Percentiles rank a stretch among this genome's conserved stretches.
Evolutionary conservation across 371 early-diverging fungal genomes (phyloP).

Genomic region (Batkoa obscura): DNA sequence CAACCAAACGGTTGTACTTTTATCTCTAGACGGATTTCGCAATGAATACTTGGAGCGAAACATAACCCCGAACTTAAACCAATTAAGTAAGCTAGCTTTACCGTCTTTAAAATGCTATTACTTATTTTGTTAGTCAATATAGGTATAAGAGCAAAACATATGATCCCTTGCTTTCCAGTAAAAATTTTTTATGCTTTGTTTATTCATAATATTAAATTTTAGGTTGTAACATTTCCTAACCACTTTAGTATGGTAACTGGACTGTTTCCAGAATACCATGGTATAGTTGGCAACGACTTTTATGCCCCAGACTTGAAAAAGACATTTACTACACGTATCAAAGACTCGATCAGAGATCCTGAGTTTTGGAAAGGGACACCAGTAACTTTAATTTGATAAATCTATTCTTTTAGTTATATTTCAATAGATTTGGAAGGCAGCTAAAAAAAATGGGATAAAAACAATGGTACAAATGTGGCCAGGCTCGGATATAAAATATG

Average conservation of each 20-base stretch:
- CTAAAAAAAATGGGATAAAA: constrained; percentile 35
- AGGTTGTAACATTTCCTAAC: constrained; percentile 79
- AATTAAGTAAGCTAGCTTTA: constrained; percentile 14
- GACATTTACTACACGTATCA: constrained; percentile 49
- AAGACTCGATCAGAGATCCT: constrained; percentile 12
- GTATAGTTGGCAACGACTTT: constrained; percentile 81
- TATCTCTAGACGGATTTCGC: constrained; percentile 77
- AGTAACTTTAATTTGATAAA: constrained; percentile 16
- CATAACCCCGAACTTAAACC: constrained; percentile 41
- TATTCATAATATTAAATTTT: neutral
- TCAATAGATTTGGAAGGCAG: constrained; percentile 69
- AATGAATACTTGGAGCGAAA: constrained; percentile 61
- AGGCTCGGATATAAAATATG: constrained; percentile 34
- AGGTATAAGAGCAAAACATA: constrained; percentile 34
- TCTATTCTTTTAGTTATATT: neutral
- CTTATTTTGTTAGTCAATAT: too few species aligned
- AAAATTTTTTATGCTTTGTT: neutral
- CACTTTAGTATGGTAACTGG: constrained; percentile 87
- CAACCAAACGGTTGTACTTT: too few species aligned
- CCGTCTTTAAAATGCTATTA: too few species aligned
- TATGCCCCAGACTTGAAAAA: constrained; percentile 53
- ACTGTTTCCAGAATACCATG: constrained; percentile 75
- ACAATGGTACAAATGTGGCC: constrained; percentile 80
- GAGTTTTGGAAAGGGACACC: constrained; percentile 87
- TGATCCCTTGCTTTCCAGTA: constrained; percentile 59